Evolutionary conservation across 139 green algal species (phyloP), one percentile per base, ranked within the genome.

Genomic region (Picochlorum sp.): DNA sequence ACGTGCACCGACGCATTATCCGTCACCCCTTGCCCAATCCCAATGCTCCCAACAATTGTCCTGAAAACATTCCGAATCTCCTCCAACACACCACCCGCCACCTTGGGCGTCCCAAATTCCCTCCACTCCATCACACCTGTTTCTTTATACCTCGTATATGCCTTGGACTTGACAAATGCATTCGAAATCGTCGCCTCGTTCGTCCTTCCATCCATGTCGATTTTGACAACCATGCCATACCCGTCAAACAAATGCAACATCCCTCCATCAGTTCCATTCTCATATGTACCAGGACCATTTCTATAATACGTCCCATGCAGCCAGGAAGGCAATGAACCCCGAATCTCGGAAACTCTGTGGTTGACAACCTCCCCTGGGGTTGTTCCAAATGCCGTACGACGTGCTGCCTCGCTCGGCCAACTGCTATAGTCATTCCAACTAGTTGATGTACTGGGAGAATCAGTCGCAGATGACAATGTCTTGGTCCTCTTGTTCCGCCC

Each of bases 1-100:
- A 90, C 54, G 58, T 77, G 87, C 10, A 94, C 87, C 18, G 47
- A 82, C 18, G 84, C 75, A 58, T 94, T 94, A 79, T 94, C 87
- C 3, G 82, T 94, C 58, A 84, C 76, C 13, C 32, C 73, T 64
- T 74, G 60, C 37, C 67, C 21, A 52, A 69, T 24, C 10, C 59
- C 68, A 30, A 63, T 32, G 18, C 34, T 58, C 7, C 72, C 68
- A 26, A 77, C 18, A 16, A 56, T 13, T 9, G 37, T 78, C 58
- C 21, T 52, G 1, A 37, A 14, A 1, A 79, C 30, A 10, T 72
- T 66, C 0, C 18, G 16, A 58, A 74, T 50, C 58, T 54, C 64
- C 38, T 15, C 68, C 38, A 32, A 49, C 14, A 69, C 7, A 47
- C 49, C 66, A 24, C 69, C 58, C 9, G 68, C 23, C 7, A 64